Conservation (phyloP, 1,284 basidiomycete species). For the Vanrija pseudolonga region DNA sequence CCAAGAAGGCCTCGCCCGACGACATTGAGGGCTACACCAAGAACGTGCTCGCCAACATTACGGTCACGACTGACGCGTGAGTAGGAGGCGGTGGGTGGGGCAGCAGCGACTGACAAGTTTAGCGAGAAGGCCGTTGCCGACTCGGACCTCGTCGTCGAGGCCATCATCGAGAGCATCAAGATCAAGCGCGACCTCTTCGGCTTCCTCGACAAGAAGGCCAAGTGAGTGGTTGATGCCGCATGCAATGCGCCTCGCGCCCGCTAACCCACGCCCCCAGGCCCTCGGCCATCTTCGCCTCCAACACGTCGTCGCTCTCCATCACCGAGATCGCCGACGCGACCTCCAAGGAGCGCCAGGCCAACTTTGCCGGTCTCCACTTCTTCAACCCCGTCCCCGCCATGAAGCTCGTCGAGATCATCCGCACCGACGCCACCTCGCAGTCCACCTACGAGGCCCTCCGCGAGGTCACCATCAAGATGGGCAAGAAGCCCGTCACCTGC, state of each 20-base stretch:
- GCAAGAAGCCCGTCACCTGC: conserved; percentile 56
- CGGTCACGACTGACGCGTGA: conserved; percentile 53
- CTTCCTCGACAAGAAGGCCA: conserved; percentile 54
- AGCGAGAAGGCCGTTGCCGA: conserved; percentile 51
- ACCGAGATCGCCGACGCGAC: conserved; percentile 53
- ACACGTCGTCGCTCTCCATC: conserved; percentile 57
- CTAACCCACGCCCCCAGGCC: conserved; percentile 11
- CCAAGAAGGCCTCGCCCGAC: conserved; percentile 53
- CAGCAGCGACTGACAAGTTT: background rate
- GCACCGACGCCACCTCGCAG: conserved; percentile 53
- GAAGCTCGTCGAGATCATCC: conserved; percentile 59
- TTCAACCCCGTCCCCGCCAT: conserved; percentile 56
- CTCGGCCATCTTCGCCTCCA: conserved; percentile 54
- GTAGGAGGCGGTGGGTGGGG: conserved; percentile 1
- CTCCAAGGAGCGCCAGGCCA: conserved; percentile 43
- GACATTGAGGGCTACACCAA: conserved; percentile 48
- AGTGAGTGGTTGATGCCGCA: conserved; percentile 28
- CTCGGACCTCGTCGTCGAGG: conserved; percentile 58
- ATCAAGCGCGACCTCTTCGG: conserved; percentile 57
- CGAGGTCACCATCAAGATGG: conserved; percentile 54
- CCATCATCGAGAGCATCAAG: conserved; percentile 58
- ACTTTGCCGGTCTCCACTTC: conserved; percentile 55
- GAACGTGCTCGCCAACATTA: conserved; percentile 52
- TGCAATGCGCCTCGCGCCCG: background rate
- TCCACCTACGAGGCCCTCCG: conserved; percentile 52